phyloP scores from a whole-genome alignment of 2,329 filamentous ascomycete genomes.

The Arthroderma uncinatum region DNA sequence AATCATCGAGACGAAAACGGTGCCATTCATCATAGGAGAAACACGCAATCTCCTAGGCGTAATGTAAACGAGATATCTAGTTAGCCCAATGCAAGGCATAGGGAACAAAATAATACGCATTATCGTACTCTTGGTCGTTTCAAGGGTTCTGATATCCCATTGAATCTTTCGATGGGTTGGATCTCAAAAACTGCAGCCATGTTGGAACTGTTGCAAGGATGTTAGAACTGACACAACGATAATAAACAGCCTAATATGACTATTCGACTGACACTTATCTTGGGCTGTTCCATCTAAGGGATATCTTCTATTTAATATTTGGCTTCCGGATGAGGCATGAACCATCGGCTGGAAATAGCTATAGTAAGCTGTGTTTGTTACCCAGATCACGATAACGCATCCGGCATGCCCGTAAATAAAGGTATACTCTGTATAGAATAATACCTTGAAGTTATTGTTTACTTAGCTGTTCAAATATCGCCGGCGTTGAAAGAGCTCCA shows the following conservation, averaged over 20 bases:
- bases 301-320: not conserved
- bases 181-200: conserved; percentile 45
- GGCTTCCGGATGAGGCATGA: not conserved
- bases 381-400: not conserved
- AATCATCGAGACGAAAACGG: conserved; percentile 61
- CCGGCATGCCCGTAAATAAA: not conserved
- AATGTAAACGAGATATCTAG: not conserved
- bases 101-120: not conserved
- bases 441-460: not conserved
- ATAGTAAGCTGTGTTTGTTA: not conserved
- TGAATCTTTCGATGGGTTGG: conserved; percentile 59
- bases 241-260: not conserved
- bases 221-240: not conserved
- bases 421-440: not conserved
- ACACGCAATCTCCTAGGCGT: conserved; percentile 67
- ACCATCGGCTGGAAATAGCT: not conserved
- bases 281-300: not conserved
- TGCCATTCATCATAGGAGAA: conserved; percentile 90
- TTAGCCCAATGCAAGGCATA: conserved; percentile 7
- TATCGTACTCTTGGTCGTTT: conserved; percentile 57
- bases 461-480: not conserved
- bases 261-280: not conserved
- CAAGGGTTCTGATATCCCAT: conserved; percentile 56
- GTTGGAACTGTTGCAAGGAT: too few species aligned
- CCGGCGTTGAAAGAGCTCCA: not conserved